Evolutionary conservation across 2,329 filamentous ascomycete genomes (phyloP).

Genomic region (Torrubiella hemipterigena): DNA sequence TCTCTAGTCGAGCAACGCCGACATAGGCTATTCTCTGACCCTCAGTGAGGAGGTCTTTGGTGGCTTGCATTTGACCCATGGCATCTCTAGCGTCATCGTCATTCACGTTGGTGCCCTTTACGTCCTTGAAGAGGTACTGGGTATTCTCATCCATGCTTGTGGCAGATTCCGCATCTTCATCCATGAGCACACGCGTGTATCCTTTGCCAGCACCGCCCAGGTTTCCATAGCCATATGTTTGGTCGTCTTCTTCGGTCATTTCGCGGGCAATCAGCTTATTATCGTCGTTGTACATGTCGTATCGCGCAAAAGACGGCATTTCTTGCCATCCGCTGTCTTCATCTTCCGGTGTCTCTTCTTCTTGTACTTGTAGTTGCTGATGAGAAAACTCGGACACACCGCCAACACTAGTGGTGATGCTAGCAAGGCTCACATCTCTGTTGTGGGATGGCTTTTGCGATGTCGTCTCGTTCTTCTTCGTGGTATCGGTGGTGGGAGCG

Average conservation of each 20-base stretch:
- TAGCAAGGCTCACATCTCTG: constrained; percentile 26
- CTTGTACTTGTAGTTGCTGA: constrained; percentile 56
- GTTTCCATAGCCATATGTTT: constrained; percentile 57
- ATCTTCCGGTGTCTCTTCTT: constrained; percentile 36
- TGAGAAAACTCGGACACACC: constrained; percentile 80
- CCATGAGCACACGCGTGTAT: constrained; percentile 88
- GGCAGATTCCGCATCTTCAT: constrained; percentile 86
- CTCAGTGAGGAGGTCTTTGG: constrained; percentile 89
- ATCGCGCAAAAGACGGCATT: constrained; percentile 87
- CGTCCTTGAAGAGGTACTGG: constrained; percentile 81
- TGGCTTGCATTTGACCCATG: constrained; percentile 83
- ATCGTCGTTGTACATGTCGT: constrained; percentile 93
- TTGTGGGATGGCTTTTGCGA: constrained; percentile 12
- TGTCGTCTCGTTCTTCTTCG: constrained; percentile 1
- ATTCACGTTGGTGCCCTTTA: constrained; percentile 46
- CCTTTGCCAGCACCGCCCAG: constrained; percentile 87
- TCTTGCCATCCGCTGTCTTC: constrained; percentile 75
- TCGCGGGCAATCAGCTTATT: constrained; percentile 78
- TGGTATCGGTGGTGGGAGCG: neutral
- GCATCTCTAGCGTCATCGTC: constrained; percentile 81
- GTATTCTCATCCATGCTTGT: constrained; percentile 98
- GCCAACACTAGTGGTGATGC: constrained; percentile 16
- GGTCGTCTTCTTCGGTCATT: constrained; percentile 58
- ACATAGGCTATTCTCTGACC: constrained; percentile 95
- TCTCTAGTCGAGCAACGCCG: constrained; percentile 70